Conservation (phyloP, 1,284 basidiomycete species). For the Leccinum solheimii region DNA sequence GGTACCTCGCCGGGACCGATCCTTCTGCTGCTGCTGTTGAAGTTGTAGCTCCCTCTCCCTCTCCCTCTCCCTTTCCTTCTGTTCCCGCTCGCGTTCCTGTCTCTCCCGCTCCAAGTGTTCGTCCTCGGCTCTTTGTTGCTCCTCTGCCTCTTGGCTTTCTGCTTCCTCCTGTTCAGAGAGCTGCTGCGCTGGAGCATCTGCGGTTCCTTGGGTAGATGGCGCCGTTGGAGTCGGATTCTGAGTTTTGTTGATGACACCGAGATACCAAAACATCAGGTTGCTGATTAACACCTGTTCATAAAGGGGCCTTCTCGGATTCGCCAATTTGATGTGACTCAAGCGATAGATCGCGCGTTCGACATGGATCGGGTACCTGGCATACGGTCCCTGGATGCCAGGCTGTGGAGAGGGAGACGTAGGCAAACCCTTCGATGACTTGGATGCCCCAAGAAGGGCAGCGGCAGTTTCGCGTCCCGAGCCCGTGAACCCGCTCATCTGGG, state of each 20-base stretch:
- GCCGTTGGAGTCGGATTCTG: constrained; percentile 46
- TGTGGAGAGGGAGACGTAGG: constrained; percentile 62
- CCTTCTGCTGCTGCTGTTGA: constrained; percentile 50
- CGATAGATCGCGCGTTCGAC: constrained; percentile 98
- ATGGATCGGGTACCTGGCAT: constrained; percentile 92
- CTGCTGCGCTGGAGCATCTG: constrained; percentile 16
- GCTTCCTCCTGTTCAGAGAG: constrained; percentile 34
- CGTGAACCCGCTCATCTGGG: constrained; percentile 49
- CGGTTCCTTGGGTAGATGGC: constrained; percentile 27
- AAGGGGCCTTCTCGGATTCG: constrained; percentile 92
- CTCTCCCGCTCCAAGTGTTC: constrained; percentile 47
- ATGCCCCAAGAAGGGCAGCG: constrained; percentile 77
- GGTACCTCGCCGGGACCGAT: constrained; percentile 54
- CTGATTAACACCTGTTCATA: constrained; percentile 99
- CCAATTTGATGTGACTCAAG: constrained; percentile 96
- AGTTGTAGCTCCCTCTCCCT: constrained; percentile 42
- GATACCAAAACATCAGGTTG: constrained; percentile 99
- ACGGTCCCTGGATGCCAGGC: constrained; percentile 58
- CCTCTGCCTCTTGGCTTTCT: constrained; percentile 46
- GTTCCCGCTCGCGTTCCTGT: constrained; percentile 45
- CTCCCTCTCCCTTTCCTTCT: constrained; percentile 45
- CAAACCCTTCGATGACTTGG: constrained; percentile 72
- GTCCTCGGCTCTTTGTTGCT: constrained; percentile 45
- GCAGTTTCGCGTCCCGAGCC: constrained; percentile 76
- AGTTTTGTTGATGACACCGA: constrained; percentile 94